Evolutionary conservation across 257 asterid species (phyloP).

Genomic region (Haberlea rhodopensis): DNA sequence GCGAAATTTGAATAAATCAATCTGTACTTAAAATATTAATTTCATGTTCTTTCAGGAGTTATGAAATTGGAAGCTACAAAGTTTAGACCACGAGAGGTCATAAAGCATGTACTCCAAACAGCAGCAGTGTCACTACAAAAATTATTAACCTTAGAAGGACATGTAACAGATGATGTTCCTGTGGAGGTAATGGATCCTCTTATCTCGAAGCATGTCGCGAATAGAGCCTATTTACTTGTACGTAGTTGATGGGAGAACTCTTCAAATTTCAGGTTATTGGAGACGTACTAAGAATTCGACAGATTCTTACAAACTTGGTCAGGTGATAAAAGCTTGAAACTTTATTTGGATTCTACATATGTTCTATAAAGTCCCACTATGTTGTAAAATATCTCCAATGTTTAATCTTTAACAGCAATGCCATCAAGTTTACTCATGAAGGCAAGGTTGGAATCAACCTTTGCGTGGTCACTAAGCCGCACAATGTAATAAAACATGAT

Average conservation of each 20-base stretch:
- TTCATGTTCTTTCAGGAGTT: constrained; percentile 46
- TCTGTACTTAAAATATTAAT: constrained; percentile 5
- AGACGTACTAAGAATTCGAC: constrained; percentile 89
- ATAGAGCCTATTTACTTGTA: background rate
- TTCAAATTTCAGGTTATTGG: constrained; percentile 62
- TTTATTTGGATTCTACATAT: background rate
- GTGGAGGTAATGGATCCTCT: constrained; percentile 53
- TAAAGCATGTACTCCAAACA: constrained; percentile 88
- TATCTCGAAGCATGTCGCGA: background rate
- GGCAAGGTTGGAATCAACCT: constrained; percentile 85
- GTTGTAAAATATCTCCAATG: background rate
- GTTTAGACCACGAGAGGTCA: constrained; percentile 90
- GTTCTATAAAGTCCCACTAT: background rate
- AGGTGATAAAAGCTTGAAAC: constrained; percentile 46
- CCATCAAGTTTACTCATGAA: constrained; percentile 87
- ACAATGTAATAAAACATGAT: constrained; percentile 29
- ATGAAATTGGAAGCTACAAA: constrained; percentile 90
- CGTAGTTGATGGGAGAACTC: background rate
- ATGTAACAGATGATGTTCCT: constrained; percentile 86
- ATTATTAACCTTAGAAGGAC: constrained; percentile 71
- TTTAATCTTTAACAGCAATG: constrained; percentile 50
- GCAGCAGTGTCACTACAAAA: constrained; percentile 88
- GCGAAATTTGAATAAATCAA: background rate
- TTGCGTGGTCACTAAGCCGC: constrained; percentile 58
- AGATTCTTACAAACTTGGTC: constrained; percentile 83